Evolutionary conservation across 176 grass and related monocot genomes (phyloP).

Genomic region (Avena insularis): DNA sequence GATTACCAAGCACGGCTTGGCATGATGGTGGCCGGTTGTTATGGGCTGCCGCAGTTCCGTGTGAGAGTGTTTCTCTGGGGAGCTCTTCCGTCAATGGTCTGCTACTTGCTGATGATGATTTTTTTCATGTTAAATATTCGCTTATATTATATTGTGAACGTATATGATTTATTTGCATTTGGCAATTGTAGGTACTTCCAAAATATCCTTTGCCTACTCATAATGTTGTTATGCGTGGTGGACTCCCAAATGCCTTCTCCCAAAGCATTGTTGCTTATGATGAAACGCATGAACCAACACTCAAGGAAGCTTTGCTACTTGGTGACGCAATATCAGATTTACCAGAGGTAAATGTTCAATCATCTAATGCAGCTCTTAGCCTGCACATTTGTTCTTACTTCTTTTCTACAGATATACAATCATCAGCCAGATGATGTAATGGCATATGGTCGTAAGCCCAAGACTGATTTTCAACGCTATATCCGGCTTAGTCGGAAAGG

Average conservation of each 20-base stretch:
- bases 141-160: neutral
- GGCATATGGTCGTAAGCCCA: conserved; percentile 38
- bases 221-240: conserved; percentile 70
- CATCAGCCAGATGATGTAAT: conserved; percentile 61
- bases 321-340: conserved; percentile 77
- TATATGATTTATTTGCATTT: neutral
- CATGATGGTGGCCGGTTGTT: conserved; percentile 80
- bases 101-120: neutral
- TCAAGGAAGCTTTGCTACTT: conserved; percentile 63
- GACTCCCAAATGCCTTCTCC: conserved; percentile 66
- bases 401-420: conserved; percentile 62
- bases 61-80: conserved; percentile 85
- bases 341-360: conserved; percentile 45
- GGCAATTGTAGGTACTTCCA: conserved; percentile 55
- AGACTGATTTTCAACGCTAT: conserved; percentile 69
- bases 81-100: conserved; percentile 77
- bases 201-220: conserved; percentile 80
- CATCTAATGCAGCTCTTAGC: too few relatives aligned
- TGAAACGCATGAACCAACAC: conserved; percentile 48
- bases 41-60: conserved; percentile 81
- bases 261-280: conserved; percentile 80
- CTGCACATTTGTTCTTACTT: neutral
- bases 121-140: neutral
- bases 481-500: conserved; percentile 65
- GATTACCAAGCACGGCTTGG: conserved; percentile 84